Conservation (phyloP, 495 filamentous ascomycete genomes). For the Penicillium desertorum region DNA sequence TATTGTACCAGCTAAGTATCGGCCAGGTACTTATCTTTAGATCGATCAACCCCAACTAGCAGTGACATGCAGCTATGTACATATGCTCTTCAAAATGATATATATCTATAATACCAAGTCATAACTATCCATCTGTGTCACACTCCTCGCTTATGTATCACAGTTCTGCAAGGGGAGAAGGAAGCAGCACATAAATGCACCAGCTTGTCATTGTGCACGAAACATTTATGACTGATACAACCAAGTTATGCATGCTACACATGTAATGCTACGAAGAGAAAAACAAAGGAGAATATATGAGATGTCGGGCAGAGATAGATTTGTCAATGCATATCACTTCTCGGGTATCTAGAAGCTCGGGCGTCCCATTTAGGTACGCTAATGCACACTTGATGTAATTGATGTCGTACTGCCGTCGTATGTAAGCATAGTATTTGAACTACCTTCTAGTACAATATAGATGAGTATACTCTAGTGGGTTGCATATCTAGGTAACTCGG, state of each 20-base stretch:
- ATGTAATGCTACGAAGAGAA: no score
- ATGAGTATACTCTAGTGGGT: not conserved
- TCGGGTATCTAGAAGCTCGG: not conserved
- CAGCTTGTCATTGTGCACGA: not conserved
- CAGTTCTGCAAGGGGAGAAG: not conserved
- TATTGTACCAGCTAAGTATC: not conserved
- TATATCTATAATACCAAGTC: not conserved
- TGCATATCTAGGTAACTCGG: not conserved
- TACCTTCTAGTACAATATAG: not conserved
- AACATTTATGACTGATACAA: not conserved
- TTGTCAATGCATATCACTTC: not conserved
- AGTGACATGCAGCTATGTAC: not conserved
- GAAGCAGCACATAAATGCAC: not conserved
- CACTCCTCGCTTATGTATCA: not conserved
- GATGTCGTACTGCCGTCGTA: no score
- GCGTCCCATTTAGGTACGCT: not conserved
- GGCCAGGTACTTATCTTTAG: not conserved
- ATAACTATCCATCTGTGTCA: not conserved
- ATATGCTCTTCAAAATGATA: not conserved
- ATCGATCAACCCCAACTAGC: not conserved
- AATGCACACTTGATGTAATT: not conserved
- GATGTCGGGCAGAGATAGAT: not conserved
- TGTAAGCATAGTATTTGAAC: not conserved
- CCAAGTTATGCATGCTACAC: not conserved
- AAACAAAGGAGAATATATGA: not conserved